These are phyloP conservation scores for Gamsiella multidivaricata DNA, from an alignment of 192 early-diverging fungal genomes.

Conservation along the genomic window DNA sequence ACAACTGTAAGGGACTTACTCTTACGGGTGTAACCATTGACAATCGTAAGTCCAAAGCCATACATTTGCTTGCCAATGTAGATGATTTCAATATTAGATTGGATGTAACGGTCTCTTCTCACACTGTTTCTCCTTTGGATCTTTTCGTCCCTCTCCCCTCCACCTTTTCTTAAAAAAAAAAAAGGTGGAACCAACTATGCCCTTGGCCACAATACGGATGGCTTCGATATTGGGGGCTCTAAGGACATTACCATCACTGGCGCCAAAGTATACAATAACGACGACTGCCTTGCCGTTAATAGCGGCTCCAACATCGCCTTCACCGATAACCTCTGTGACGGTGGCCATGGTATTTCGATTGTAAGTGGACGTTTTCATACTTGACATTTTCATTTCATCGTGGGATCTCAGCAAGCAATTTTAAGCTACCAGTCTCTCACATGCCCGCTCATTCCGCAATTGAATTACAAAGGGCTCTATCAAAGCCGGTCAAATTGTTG, in stretches of 20 bases:
- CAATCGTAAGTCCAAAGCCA: conserved; percentile 39
- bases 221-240: conserved; percentile 46
- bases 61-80: neutral
- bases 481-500: conserved; percentile 38
- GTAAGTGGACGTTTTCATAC: conserved; percentile 23
- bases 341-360: conserved; percentile 46
- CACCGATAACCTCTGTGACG: conserved; percentile 52
- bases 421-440: neutral
- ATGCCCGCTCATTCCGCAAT: neutral
- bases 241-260: conserved; percentile 45
- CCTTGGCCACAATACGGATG: conserved; percentile 59
- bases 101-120: neutral
- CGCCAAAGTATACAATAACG: conserved; percentile 56
- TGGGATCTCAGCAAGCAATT: neutral
- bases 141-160: neutral
- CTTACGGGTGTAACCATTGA: conserved; percentile 52
- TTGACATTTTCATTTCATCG: neutral
- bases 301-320: conserved; percentile 58
- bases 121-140: neutral
- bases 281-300: conserved; percentile 66
- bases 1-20: conserved; percentile 38
- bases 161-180: neutral
- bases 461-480: conserved; percentile 51
- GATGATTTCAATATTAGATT: conserved; percentile 2
- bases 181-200: conserved; percentile 35